Percentiles rank a stretch among this genome's conserved stretches.
These are phyloP conservation scores for Eutrema yunnanense DNA, from an alignment of 345 rosid species.

Conservation along the genomic window DNA sequence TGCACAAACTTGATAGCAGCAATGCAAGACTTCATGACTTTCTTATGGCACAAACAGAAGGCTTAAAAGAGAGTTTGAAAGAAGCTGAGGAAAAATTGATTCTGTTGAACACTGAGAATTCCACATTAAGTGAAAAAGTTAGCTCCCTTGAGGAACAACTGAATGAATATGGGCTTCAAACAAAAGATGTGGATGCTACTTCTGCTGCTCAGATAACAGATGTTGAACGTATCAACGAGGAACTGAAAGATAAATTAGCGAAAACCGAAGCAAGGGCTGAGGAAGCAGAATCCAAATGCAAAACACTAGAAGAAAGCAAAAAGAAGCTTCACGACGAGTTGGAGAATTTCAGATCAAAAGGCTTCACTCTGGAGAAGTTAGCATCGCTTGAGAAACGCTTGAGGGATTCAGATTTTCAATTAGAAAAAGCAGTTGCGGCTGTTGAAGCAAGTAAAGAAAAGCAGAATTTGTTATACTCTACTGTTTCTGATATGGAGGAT, in stretches of 20 bases:
- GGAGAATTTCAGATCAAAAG: slow-evolving; percentile 39
- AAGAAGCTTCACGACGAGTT: slow-evolving; percentile 49
- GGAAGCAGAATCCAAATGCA: slow-evolving; percentile 49
- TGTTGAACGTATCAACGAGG: slow-evolving; percentile 36
- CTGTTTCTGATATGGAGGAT: slow-evolving; percentile 78
- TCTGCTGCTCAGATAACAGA: slow-evolving; percentile 26
- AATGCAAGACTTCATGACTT: slow-evolving; percentile 36
- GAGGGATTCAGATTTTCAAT: slow-evolving; percentile 56
- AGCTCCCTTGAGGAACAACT: slow-evolving; percentile 47
- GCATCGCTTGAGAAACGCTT: slow-evolving; percentile 56
- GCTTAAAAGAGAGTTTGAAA: slow-evolving; percentile 45
- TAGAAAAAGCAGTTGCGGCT: slow-evolving; percentile 76
- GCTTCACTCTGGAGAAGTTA: slow-evolving; percentile 45
- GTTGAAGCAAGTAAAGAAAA: slow-evolving; percentile 86
- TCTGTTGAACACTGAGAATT: slow-evolving; percentile 48
- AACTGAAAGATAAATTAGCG: slow-evolving; percentile 40
- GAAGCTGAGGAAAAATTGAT: slow-evolving; percentile 54
- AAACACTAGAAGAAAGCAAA: slow-evolving; percentile 39
- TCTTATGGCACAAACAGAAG: slow-evolving; percentile 44
- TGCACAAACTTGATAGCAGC: slow-evolving; percentile 52
- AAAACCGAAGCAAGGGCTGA: slow-evolving; percentile 46
- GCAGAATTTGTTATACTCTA: slow-evolving; percentile 54
- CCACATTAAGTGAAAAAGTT: slow-evolving; percentile 43
- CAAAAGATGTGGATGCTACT: slow-evolving; percentile 35
- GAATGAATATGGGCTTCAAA: slow-evolving; percentile 43